Evolutionary conservation across 495 filamentous ascomycete species (phyloP).

Genomic region (Daldinia caldariorum): DNA sequence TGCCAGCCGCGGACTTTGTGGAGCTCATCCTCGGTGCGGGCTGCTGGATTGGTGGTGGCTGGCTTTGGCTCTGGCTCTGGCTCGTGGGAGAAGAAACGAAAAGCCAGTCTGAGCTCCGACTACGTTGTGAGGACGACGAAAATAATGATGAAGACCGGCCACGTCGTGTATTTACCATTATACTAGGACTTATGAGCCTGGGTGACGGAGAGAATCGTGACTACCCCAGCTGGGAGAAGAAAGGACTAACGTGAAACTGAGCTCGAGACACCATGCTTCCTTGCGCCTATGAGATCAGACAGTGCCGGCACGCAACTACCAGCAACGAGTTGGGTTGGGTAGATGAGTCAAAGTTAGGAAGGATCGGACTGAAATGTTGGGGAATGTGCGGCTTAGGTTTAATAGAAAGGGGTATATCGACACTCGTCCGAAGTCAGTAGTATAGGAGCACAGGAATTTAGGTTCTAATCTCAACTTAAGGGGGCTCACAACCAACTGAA

Average conservation of each 20-base stretch:
- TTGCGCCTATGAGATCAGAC: slow-evolving; percentile 13
- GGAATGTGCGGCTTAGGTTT: slow-evolving; percentile 39
- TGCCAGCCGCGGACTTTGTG: slow-evolving; percentile 9
- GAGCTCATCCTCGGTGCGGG: slow-evolving; percentile 29
- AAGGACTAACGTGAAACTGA: slow-evolving; percentile 26
- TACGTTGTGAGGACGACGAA: slow-evolving; percentile 23
- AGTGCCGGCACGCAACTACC: slow-evolving; percentile 7
- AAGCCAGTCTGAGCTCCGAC: slow-evolving; percentile 24
- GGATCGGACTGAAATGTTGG: slow-evolving; percentile 26
- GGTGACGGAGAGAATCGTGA: slow-evolving; percentile 15
- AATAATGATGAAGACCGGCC: slow-evolving; percentile 35
- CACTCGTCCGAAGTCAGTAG: slow-evolving; percentile 22
- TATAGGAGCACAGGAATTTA: slow-evolving; percentile 22
- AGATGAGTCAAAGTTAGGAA: slow-evolving; percentile 24
- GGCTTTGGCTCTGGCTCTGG: slow-evolving; percentile 24
- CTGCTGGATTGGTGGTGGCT: slow-evolving; percentile 30
- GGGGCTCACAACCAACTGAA: not conserved
- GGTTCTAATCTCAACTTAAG: slow-evolving; percentile 30
- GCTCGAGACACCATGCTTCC: slow-evolving; percentile 24
- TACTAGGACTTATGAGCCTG: slow-evolving; percentile 3
- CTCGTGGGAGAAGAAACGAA: slow-evolving; percentile 25
- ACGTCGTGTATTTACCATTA: slow-evolving; percentile 26
- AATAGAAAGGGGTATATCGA: slow-evolving; percentile 8
- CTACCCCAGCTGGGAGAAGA: slow-evolving; percentile 17
- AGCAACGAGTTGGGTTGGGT: not conserved